Evolutionary conservation across 129 eudicot species (phyloP).

Genomic region (Flaveria trinervia): DNA sequence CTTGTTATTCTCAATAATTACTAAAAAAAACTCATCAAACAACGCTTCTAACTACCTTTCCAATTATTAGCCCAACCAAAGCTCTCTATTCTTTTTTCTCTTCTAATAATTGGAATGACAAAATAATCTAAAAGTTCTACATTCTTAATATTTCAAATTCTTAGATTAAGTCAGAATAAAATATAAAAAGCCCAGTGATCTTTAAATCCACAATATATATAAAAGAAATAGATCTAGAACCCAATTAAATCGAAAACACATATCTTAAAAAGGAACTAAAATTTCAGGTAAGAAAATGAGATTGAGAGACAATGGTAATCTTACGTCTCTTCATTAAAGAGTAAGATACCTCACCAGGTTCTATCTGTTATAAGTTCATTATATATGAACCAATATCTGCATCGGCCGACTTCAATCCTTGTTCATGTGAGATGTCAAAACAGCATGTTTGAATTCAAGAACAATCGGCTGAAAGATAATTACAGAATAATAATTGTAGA

Average conservation of each 20-base stretch:
- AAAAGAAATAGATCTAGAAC: not conserved
- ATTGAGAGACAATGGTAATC: not conserved
- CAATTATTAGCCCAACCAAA: slow-evolving; percentile 26
- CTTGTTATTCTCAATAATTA: slow-evolving; percentile 34
- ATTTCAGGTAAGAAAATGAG: not conserved
- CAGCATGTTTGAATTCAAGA: not conserved
- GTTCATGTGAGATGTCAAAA: not conserved
- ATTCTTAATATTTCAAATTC: not conserved
- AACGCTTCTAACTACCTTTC: slow-evolving; percentile 14
- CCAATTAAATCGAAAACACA: not conserved
- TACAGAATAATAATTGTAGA: not conserved
- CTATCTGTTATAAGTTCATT: not conserved
- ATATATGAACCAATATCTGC: not conserved
- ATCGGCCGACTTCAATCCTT: too few species aligned
- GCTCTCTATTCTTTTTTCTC: not conserved
- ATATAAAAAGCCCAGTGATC: not conserved
- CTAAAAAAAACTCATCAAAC: slow-evolving; percentile 11
- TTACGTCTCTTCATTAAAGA: too few species aligned
- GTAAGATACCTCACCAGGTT: too few species aligned
- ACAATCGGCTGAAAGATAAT: not conserved
- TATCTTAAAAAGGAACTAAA: not conserved
- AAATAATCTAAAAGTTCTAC: not conserved
- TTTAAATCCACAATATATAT: not conserved
- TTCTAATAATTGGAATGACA: slow-evolving; percentile 24
- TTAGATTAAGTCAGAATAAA: not conserved